Percentiles rank a stretch among this genome's conserved stretches.
phyloP scores from a whole-genome alignment of 129 eudicot species.

The Flaveria linearis region DNA sequence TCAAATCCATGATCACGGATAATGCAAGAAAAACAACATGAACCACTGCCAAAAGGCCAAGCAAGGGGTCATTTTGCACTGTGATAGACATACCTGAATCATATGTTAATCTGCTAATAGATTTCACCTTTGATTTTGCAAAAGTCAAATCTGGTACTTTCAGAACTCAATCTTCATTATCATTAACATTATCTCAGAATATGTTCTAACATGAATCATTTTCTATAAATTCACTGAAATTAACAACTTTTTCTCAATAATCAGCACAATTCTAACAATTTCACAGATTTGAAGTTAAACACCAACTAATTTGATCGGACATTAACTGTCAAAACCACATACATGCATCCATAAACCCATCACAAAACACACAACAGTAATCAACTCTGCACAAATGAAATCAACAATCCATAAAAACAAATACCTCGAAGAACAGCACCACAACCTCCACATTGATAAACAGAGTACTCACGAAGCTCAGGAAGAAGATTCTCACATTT shows the following conservation, averaged over 20 bases:
- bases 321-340: not conserved
- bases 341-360: conserved; percentile 2
- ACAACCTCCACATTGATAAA: conserved; percentile 85
- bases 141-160: not conserved
- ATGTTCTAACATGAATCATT: conserved; percentile 1
- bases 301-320: not conserved
- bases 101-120: not conserved
- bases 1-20: not conserved
- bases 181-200: no score
- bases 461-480: conserved; percentile 64
- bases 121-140: conserved; percentile 2
- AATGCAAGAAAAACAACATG: not conserved
- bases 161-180: conserved; percentile 9
- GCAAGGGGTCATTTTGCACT: not conserved
- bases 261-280: conserved; percentile 18
- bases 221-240: not conserved
- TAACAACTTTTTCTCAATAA: conserved; percentile 16
- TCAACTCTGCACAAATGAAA: not conserved
- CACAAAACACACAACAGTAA: not conserved
- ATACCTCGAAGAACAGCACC: conserved; percentile 84
- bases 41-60: not conserved
- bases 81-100: not conserved
- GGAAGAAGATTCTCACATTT: conserved; percentile 83
- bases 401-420: not conserved
- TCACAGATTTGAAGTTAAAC: not conserved